Conservation (phyloP, 805 yeast species). For the Candida corydali region DNA sequence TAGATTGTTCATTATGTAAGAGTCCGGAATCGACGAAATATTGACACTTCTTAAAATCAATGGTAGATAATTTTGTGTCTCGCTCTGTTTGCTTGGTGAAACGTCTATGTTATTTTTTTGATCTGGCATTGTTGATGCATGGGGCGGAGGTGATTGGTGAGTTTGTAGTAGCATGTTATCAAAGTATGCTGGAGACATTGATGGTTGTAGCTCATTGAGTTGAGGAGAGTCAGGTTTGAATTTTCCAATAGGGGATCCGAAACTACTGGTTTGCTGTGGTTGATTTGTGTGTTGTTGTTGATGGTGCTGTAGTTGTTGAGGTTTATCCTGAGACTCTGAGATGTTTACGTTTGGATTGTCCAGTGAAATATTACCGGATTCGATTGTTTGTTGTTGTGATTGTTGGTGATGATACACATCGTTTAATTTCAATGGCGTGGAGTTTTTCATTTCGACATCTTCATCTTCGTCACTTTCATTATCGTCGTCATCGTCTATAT, state of each 20-base stretch:
- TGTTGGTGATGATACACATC: constrained; percentile 3
- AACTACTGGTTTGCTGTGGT: constrained; percentile 10
- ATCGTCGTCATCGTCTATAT: constrained; percentile 6
- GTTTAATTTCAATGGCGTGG: constrained; percentile 26
- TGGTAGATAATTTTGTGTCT: constrained; percentile 60
- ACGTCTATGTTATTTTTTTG: not conserved
- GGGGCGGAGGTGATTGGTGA: constrained; percentile 5
- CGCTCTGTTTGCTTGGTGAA: constrained; percentile 15
- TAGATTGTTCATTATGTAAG: constrained; percentile 36
- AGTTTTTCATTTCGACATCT: constrained; percentile 15
- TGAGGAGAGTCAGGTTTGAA: constrained; percentile 19
- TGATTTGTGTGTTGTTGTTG: not conserved
- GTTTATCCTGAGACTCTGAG: too few species aligned
- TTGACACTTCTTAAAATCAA: constrained; percentile 64
- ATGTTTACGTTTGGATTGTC: not conserved
- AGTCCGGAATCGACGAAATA: constrained; percentile 55
- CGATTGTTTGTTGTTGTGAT: not conserved
- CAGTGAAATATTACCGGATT: not conserved
- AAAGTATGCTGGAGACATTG: constrained; percentile 16
- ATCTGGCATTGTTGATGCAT: not conserved
- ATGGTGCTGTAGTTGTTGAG: not conserved
- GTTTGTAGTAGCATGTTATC: constrained; percentile 8
- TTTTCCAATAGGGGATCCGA: constrained; percentile 15
- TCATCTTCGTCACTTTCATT: constrained; percentile 40
- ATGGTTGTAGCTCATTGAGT: constrained; percentile 11